phyloP scores from a whole-genome alignment of 768 basidiomycete species.

The Suillus placidus region DNA sequence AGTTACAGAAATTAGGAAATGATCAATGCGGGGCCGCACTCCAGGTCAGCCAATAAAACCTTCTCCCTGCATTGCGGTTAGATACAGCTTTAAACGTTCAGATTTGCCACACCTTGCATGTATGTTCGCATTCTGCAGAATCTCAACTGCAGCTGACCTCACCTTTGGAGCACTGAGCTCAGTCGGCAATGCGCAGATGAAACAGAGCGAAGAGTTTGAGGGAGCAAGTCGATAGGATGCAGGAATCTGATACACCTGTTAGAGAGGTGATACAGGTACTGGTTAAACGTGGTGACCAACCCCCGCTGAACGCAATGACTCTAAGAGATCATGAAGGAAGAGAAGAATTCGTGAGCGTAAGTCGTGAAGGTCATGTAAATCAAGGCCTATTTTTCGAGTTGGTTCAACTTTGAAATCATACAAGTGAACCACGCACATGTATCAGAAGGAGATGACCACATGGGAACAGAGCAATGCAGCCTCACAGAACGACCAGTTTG shows the following conservation, averaged over 20 bases:
- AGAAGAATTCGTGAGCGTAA: constrained; percentile 61
- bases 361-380: constrained; percentile 71
- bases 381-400: constrained; percentile 47
- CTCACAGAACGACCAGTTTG: constrained; percentile 53
- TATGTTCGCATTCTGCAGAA: constrained; percentile 48
- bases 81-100: constrained; percentile 10
- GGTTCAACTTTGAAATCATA: neutral
- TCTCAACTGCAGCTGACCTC: constrained; percentile 45
- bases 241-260: constrained; percentile 46
- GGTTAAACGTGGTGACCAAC: constrained; percentile 41
- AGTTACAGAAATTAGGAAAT: constrained; percentile 44
- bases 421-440: constrained; percentile 48
- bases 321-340: constrained; percentile 66
- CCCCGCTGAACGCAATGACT: constrained; percentile 60
- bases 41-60: constrained; percentile 52
- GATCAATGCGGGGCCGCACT: constrained; percentile 56
- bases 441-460: constrained; percentile 60
- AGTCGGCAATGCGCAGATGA: constrained; percentile 56
- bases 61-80: constrained; percentile 41
- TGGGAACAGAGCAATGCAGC: constrained; percentile 68
- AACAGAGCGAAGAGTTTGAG: constrained; percentile 58
- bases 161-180: constrained; percentile 44
- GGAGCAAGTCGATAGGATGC: constrained; percentile 67
- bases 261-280: constrained; percentile 9
- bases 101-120: constrained; percentile 41